Evolutionary conservation across 129 eudicot species (phyloP), one percentile per base, ranked within the genome.

Genomic region (Kitagawia praeruptora): DNA sequence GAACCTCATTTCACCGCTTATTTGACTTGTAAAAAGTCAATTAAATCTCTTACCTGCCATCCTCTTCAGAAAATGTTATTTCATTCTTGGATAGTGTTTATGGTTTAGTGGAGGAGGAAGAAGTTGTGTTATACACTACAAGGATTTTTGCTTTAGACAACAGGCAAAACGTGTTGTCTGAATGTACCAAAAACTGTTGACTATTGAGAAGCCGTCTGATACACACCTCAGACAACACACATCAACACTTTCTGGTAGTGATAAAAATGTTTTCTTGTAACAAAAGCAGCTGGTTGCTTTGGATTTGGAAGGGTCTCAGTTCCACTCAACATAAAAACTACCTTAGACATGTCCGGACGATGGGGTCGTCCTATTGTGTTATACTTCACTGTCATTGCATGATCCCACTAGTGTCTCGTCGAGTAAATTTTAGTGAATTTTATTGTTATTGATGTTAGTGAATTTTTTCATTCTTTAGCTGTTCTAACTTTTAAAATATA

Each of bases 301-400:
- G 87, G 88, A 39, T 70, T 72, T 15, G 87, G 91, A 28, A 88
- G 87, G 53, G 72, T 81, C 75, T 75, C 84, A 21, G 79, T 83
- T 79, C 85, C 91, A 78, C 88, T 84, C 42, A 88, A 75, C 91
- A 83, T 85, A 21, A 70, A 31, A 54, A 83, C 77, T 61, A 83
- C 83, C 31, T 74, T 63, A 1, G 78, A 81, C 87, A 88, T 88
- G 53, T 84, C 73, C 53, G 91, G 87, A 39, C 89, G 89, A 83
- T 85, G 34, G 89, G 89, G 79, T 83, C 87, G 83, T 88, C 89
- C 77, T 88, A 86, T 63, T 83, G 71, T 84, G 82, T 72, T 87
- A 37, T 13, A 88, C 85, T 79, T 88, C 85, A 69, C 77, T 84
- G 13, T 83, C 80, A 75, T 80, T 80, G 82, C 84, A 80, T 70